phyloP scores from a whole-genome alignment of 2,329 filamentous ascomycete genomes.

The Alternaria arborescens region DNA sequence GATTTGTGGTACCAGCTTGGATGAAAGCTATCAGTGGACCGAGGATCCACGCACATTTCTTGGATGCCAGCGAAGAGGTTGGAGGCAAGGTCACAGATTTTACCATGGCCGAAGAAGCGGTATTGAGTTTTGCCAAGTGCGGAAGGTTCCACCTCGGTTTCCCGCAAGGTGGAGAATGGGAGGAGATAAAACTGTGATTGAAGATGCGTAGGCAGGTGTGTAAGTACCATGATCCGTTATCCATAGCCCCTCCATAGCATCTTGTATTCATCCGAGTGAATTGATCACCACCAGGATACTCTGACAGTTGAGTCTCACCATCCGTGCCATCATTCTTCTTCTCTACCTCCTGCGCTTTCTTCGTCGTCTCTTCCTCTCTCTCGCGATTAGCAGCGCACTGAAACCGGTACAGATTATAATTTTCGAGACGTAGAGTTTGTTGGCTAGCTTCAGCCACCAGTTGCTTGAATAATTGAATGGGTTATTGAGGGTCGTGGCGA shows the following conservation, averaged over 20 bases:
- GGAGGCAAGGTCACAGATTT: conserved; percentile 53
- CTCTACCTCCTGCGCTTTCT: neutral
- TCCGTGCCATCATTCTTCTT: neutral
- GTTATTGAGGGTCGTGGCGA: no score
- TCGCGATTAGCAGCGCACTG: neutral
- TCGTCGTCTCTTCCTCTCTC: neutral
- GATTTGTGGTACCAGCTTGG: conserved; percentile 52
- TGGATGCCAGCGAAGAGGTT: conserved; percentile 36
- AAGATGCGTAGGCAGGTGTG: neutral
- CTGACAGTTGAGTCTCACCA: neutral
- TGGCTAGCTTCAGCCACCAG: no score
- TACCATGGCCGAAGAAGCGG: conserved; percentile 45
- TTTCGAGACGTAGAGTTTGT: no score
- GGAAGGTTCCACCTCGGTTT: conserved; percentile 56
- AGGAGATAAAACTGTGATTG: conserved; percentile 38
- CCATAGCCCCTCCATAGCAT: neutral
- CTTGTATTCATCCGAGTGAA: neutral
- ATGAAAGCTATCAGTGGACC: conserved; percentile 53
- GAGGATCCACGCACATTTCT: conserved; percentile 50
- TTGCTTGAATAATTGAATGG: no score
- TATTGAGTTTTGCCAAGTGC: conserved; percentile 52
- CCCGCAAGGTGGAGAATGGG: conserved; percentile 53
- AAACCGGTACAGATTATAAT: no score
- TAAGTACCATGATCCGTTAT: neutral
- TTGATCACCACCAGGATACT: neutral